These are phyloP conservation scores for Ophryocystis elektroscirrha DNA, from an alignment of 169 alveolate species.

Conservation along the genomic window DNA sequence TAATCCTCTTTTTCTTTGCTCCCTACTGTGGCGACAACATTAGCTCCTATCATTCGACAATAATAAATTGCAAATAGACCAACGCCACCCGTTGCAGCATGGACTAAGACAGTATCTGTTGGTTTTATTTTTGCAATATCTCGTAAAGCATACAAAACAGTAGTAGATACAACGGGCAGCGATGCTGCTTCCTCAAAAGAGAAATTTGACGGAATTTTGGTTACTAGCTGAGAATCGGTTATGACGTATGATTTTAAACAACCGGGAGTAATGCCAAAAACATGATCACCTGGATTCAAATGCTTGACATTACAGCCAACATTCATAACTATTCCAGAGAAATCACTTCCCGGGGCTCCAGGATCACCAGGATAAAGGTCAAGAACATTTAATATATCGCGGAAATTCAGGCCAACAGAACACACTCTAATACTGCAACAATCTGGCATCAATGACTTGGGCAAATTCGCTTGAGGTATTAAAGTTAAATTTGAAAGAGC, in stretches of 20 bases:
- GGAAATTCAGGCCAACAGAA: constrained; percentile 44
- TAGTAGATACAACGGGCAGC: constrained; percentile 15
- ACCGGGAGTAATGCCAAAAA: constrained; percentile 36
- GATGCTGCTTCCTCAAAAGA: constrained; percentile 29
- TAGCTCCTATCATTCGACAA: constrained; percentile 25
- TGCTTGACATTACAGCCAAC: constrained; percentile 18
- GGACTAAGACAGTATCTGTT: constrained; percentile 20
- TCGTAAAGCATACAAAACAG: constrained; percentile 7
- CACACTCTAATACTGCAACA: constrained; percentile 29
- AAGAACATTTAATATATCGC: constrained; percentile 46
- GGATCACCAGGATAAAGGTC: constrained; percentile 40
- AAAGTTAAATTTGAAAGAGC: constrained; percentile 15
- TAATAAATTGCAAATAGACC: constrained; percentile 33
- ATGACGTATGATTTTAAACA: constrained; percentile 21
- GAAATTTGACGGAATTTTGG: constrained; percentile 16
- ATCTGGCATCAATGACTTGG: too few relatives aligned
- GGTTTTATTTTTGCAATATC: constrained; percentile 7
- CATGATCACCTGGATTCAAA: constrained; percentile 19
- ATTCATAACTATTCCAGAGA: constrained; percentile 28
- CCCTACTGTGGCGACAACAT: constrained; percentile 12
- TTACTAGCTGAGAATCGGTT: constrained; percentile 15
- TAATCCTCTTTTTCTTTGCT: constrained; percentile 10
- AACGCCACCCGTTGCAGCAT: constrained; percentile 37
- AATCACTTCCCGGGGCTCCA: constrained; percentile 42
- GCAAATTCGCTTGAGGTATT: too few relatives aligned